These are phyloP conservation scores for Puccinia hordei DNA, from an alignment of 1,284 basidiomycete species.

Conservation along the genomic window DNA sequence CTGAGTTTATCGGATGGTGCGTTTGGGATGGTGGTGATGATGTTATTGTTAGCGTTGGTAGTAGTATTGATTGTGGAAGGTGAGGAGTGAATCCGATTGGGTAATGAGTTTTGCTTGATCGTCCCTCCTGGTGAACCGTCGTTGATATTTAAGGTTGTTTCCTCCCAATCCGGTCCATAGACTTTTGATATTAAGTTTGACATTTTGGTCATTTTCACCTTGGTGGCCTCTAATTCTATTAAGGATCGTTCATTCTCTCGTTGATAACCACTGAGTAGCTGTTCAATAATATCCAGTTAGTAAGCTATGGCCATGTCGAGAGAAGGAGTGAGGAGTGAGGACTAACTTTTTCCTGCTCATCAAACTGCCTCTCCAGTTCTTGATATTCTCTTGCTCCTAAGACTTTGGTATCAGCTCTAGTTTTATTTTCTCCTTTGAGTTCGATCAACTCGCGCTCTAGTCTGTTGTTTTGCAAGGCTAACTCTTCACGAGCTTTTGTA, in stretches of 20 bases:
- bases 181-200: constrained; percentile 35
- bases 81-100: not conserved
- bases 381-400: constrained; percentile 28
- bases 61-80: not conserved
- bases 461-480: not conserved
- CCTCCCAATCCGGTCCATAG: constrained; percentile 51
- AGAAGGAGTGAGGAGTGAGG: not conserved
- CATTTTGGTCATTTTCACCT: constrained; percentile 42
- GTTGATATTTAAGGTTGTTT: constrained; percentile 28
- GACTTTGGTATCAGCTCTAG: constrained; percentile 30
- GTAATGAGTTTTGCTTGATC: not conserved
- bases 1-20: constrained; percentile 28
- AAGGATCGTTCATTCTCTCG: constrained; percentile 50
- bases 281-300: not conserved
- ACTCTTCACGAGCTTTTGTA: constrained; percentile 26
- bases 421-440: not conserved
- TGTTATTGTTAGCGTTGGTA: too few species aligned
- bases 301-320: not conserved
- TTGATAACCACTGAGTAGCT: constrained; percentile 49
- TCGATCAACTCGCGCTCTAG: constrained; percentile 48
- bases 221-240: constrained; percentile 44
- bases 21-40: constrained; percentile 18
- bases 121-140: constrained; percentile 10
- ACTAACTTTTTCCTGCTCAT: constrained; percentile 45
- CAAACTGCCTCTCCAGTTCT: constrained; percentile 49